Evolutionary conservation across 768 basidiomycete genomes (phyloP).

Genomic region (Lentinula detonsa): DNA sequence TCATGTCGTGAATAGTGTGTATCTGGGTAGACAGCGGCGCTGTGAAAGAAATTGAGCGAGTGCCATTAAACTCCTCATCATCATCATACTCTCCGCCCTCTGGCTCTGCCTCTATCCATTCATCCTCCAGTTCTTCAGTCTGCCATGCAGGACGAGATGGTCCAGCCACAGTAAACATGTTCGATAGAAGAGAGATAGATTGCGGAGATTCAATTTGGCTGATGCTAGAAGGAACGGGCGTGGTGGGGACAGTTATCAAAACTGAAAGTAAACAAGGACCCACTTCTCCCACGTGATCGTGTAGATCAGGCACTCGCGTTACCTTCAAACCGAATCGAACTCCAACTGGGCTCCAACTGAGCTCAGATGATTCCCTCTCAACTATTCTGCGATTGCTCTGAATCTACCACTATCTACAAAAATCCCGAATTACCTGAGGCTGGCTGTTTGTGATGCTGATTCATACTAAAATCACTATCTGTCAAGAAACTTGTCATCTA

Average conservation of each 20-base stretch:
- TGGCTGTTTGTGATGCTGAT: not conserved
- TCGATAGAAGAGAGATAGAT: not conserved
- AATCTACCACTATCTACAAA: not conserved
- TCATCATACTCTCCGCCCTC: constrained; percentile 30
- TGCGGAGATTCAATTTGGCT: not conserved
- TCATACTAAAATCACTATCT: not conserved
- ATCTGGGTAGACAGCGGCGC: constrained; percentile 49
- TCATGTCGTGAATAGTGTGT: constrained; percentile 33
- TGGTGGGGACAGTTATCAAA: not conserved
- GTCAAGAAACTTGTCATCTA: not conserved
- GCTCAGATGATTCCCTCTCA: not conserved
- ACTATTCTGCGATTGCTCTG: not conserved
- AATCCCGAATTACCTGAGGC: not conserved
- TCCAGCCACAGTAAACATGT: constrained; percentile 11
- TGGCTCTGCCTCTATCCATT: constrained; percentile 72
- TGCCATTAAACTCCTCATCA: constrained; percentile 37
- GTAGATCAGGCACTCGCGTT: not conserved
- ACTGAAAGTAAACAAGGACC: not conserved
- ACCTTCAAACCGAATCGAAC: not conserved
- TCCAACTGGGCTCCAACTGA: not conserved
- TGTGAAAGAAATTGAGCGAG: constrained; percentile 56
- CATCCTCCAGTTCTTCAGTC: constrained; percentile 85
- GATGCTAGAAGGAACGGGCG: not conserved
- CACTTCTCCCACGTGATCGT: not conserved
- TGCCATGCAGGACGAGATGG: constrained; percentile 63